A percentile compares a stretch with the other conserved stretches of the same genome.
Conservation (phyloP, 148 eudicot species). For the Dysphania ambrosioides region DNA sequence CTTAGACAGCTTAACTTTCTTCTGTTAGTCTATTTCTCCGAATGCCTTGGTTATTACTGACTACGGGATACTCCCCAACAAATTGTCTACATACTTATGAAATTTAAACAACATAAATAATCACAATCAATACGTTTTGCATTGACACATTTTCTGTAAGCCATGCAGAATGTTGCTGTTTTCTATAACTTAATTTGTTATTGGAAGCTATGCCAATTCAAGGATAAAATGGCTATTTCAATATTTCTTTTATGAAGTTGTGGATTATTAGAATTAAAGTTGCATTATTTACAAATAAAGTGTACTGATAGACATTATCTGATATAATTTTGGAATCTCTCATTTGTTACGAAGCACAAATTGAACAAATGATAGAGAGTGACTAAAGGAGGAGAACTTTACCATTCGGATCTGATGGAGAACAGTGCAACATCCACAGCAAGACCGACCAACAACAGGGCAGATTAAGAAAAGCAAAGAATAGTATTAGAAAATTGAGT, state of each 20-base stretch:
- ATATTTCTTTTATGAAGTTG: no score
- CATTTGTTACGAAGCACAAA: neutral
- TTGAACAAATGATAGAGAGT: neutral
- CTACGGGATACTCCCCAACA: no score
- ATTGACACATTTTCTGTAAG: neutral
- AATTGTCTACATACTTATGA: neutral
- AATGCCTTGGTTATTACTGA: no score
- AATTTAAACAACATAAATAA: neutral
- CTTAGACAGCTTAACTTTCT: neutral
- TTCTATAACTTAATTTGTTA: neutral
- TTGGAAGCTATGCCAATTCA: no score
- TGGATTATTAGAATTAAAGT: no score
- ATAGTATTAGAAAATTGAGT: slow-evolving; percentile 11
- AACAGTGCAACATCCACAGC: slow-evolving; percentile 18
- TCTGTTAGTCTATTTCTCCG: no score
- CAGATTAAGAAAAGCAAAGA: slow-evolving; percentile 11
- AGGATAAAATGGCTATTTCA: no score
- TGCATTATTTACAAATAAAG: no score
- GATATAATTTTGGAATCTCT: no score
- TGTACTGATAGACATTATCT: no score
- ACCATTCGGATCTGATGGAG: slow-evolving; percentile 62
- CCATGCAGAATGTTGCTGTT: neutral
- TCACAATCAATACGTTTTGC: neutral
- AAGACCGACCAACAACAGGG: slow-evolving; percentile 9
- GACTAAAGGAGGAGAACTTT: slow-evolving; percentile 5